Conservation (phyloP, 805 yeast genomes). For the Cyberlindnera galapagoensis region DNA sequence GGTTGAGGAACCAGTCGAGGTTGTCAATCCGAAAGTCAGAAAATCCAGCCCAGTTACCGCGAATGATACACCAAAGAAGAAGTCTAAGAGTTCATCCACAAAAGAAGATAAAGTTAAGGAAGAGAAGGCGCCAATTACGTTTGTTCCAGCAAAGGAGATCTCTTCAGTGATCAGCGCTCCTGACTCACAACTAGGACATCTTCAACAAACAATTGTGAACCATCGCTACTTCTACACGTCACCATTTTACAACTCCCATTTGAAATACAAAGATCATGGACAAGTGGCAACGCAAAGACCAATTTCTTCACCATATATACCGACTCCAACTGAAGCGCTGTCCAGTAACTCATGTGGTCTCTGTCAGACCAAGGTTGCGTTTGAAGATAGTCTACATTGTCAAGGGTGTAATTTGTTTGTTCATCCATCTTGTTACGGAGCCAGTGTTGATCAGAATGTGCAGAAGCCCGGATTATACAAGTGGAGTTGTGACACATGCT, state of each 20-base stretch:
- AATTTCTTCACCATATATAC: too few species aligned
- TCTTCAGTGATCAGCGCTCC: not conserved
- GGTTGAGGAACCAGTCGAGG: slow-evolving; percentile 3
- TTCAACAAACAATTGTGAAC: not conserved
- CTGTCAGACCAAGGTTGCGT: slow-evolving; percentile 2
- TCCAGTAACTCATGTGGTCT: too few species aligned
- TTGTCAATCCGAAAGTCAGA: slow-evolving; percentile 13
- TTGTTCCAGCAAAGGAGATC: not conserved
- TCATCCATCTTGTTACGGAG: slow-evolving; percentile 71
- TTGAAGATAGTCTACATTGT: too few species aligned
- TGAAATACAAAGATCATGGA: slow-evolving; percentile 1
- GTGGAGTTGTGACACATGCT: slow-evolving; percentile 82
- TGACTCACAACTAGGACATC: not conserved
- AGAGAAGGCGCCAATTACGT: too few species aligned
- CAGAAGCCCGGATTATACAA: slow-evolving; percentile 25
- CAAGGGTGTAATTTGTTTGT: slow-evolving; percentile 60
- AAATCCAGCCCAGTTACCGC: slow-evolving; percentile 11
- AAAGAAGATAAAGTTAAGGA: not conserved
- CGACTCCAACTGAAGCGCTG: too few species aligned
- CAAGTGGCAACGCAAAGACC: too few species aligned
- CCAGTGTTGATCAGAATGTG: slow-evolving; percentile 20
- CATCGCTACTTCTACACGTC: slow-evolving; percentile 1
- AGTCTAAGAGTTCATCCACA: not conserved
- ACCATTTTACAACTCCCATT: slow-evolving; percentile 1
- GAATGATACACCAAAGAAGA: slow-evolving; percentile 1